phyloP scores from a whole-genome alignment of 306 rosid genomes.

The Lagenaria siceraria region DNA sequence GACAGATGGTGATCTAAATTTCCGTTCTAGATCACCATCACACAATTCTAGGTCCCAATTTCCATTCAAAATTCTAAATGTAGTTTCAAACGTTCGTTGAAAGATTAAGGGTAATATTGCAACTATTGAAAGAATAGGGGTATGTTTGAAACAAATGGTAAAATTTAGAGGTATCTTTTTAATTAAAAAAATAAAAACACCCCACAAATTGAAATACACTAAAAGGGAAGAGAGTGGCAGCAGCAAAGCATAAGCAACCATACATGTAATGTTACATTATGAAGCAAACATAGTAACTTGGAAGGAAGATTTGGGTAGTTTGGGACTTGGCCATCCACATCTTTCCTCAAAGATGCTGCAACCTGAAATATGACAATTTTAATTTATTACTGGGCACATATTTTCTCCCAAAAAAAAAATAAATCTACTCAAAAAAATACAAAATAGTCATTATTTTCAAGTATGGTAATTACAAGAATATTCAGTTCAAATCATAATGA shows the following conservation, averaged over 20 bases:
- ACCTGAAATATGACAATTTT: constrained; percentile 44
- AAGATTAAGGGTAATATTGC: background rate
- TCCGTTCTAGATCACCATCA: background rate
- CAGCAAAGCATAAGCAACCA: background rate
- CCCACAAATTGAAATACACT: background rate
- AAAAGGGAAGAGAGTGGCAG: background rate
- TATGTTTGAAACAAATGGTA: background rate
- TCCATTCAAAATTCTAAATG: background rate
- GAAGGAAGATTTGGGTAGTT: constrained; percentile 80
- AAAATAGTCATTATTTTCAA: background rate
- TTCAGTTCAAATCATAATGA: background rate
- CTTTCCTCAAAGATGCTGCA: constrained; percentile 83
- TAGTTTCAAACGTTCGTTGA: too few species aligned
- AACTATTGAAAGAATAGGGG: background rate
- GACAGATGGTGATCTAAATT: background rate
- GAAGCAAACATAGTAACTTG: constrained; percentile 70
- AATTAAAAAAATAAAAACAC: background rate
- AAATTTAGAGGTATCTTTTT: too few species aligned
- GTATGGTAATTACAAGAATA: background rate
- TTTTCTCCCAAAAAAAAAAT: background rate
- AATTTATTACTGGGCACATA: background rate
- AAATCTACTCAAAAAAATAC: background rate
- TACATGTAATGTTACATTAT: constrained; percentile 82
- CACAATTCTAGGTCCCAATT: background rate
- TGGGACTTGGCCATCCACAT: constrained; percentile 64